phyloP scores from a whole-genome alignment of 345 rosid species.

The Psidium guajava region DNA sequence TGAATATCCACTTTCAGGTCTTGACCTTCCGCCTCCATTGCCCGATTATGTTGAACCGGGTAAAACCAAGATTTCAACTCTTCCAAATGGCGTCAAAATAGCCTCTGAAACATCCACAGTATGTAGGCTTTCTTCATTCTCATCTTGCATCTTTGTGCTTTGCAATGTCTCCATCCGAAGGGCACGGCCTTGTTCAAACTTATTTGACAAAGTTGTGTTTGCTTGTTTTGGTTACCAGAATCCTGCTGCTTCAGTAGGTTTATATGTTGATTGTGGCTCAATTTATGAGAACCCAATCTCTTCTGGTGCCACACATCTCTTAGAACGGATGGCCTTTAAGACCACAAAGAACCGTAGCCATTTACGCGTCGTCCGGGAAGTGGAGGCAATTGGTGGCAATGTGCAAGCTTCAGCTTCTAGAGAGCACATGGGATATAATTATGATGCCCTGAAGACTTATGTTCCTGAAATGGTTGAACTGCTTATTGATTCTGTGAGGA shows the following conservation, averaged over 20 bases:
- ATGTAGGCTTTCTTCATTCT: slow-evolving; percentile 11
- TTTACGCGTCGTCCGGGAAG: slow-evolving; percentile 61
- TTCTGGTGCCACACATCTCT: slow-evolving; percentile 65
- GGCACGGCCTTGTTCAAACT: neutral
- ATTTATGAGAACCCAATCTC: slow-evolving; percentile 56
- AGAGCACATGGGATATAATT: slow-evolving; percentile 71
- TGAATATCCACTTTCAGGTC: slow-evolving; percentile 40
- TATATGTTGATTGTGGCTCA: slow-evolving; percentile 68
- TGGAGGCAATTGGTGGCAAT: slow-evolving; percentile 81
- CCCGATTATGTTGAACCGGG: slow-evolving; percentile 59
- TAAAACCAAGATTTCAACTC: slow-evolving; percentile 38
- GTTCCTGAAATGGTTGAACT: slow-evolving; percentile 90
- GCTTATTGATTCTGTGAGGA: slow-evolving; percentile 76
- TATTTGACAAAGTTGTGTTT: neutral
- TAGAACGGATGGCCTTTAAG: slow-evolving; percentile 89
- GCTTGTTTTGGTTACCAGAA: slow-evolving; percentile 24
- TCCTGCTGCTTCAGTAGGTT: slow-evolving; percentile 69
- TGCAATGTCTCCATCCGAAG: slow-evolving; percentile 5
- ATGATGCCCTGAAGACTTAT: slow-evolving; percentile 86
- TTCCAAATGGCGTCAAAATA: slow-evolving; percentile 50
- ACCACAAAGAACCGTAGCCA: slow-evolving; percentile 67
- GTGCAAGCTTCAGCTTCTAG: slow-evolving; percentile 70
- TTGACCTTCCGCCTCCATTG: slow-evolving; percentile 39
- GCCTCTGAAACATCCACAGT: slow-evolving; percentile 39
- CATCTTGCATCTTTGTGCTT: neutral